These are phyloP conservation scores for Castanea crenata DNA, from an alignment of 306 rosid species.

Conservation along the genomic window DNA sequence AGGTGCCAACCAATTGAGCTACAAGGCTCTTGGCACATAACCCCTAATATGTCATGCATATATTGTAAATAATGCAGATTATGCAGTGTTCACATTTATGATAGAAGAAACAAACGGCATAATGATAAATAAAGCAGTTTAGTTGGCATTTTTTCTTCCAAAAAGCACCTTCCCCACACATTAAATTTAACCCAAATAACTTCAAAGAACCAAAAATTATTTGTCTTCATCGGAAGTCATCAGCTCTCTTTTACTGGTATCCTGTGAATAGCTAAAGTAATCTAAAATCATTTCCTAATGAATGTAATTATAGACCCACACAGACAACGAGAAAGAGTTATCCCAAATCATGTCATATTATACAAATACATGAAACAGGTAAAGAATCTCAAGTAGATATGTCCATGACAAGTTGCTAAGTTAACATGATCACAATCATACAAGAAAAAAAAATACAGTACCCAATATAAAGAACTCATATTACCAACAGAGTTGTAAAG, in stretches of 20 bases:
- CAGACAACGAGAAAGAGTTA: neutral
- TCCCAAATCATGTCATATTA: neutral
- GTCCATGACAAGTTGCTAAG: neutral
- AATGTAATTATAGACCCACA: neutral
- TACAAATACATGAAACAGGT: neutral
- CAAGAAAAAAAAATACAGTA: neutral
- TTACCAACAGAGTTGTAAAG: constrained; percentile 12
- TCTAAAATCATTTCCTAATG: neutral
- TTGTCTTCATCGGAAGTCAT: neutral
- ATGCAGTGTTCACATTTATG: too few relatives aligned
- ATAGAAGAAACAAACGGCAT: neutral
- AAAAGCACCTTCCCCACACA: neutral
- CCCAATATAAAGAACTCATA: neutral
- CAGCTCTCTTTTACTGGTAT: neutral
- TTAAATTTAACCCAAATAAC: neutral
- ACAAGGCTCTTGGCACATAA: neutral
- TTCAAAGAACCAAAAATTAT: neutral
- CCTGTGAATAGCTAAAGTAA: neutral
- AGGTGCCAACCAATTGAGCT: too few relatives aligned
- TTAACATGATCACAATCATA: neutral
- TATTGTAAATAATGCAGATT: neutral
- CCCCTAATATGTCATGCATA: neutral
- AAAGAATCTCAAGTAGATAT: neutral
- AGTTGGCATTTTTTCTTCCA: neutral
- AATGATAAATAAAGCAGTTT: neutral